Conservation (phyloP, 2,329 filamentous ascomycete genomes). For the Colletotrichum sp. region DNA sequence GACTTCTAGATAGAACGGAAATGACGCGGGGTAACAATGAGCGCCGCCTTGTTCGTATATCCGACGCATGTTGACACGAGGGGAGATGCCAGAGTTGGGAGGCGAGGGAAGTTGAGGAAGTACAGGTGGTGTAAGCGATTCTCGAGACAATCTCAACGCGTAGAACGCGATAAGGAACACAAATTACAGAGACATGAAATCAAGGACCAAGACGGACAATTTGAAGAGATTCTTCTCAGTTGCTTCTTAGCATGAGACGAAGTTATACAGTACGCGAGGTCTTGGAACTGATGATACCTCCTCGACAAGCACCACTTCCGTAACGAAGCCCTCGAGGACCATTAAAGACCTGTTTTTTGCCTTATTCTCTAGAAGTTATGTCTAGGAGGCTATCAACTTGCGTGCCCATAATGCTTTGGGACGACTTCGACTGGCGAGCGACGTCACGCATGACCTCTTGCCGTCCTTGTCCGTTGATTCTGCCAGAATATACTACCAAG, state of each 20-base stretch:
- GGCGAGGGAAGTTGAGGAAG: background rate
- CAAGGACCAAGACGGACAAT: too few species aligned
- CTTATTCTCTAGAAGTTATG: background rate
- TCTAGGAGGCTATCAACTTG: background rate
- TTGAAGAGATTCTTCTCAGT: too few species aligned
- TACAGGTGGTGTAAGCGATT: background rate
- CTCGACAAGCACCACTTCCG: background rate
- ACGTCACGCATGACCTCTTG: background rate
- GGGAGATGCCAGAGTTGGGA: background rate
- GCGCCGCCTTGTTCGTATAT: too few species aligned
- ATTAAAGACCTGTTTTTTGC: too few species aligned
- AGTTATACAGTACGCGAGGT: background rate
- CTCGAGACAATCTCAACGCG: background rate
- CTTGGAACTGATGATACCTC: rapidly evolving
- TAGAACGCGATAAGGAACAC: background rate
- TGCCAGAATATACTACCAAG: background rate
- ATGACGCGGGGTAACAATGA: too few species aligned
- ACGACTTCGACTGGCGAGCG: background rate
- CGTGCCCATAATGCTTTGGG: background rate
- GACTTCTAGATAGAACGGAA: background rate
- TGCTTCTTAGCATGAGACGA: too few species aligned
- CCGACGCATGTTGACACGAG: rapidly evolving
- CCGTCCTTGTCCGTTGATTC: background rate
- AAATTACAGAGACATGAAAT: too few species aligned
- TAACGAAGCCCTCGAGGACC: background rate